Evolutionary conservation across 2,329 filamentous ascomycete species (phyloP), one percentile per base, ranked within the genome.

Genomic region (Cladophialophora psammophila): DNA sequence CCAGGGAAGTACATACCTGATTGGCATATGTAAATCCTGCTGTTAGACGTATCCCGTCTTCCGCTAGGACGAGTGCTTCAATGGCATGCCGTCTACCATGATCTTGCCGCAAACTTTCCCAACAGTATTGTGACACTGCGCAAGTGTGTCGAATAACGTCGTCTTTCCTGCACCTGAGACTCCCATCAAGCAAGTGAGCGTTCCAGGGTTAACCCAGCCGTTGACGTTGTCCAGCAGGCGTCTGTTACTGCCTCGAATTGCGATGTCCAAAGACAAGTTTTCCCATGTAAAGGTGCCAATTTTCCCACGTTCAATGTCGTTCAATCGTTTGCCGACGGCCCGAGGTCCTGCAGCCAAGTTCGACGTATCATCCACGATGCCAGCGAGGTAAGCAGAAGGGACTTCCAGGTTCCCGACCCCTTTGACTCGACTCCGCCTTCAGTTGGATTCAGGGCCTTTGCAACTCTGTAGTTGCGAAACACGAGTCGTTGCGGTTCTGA

Each of bases 401-500:
- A 32, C 10, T 15, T 56, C 55, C n/a, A 40, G 48, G 45, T 40
- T 6, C 26, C 54, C 8, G 8, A 36, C n/a, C 18, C 40, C 4
- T 35, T 40, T 20, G 76, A 75, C 0, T 71, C 75, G 0, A 69
- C 71, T 26, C 70, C 73, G 20, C 35, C 32, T n/a, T 52, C 40
- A 15, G 34, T 31, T 15, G 18, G 13, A 6, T n/a, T 32, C 6
- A 60, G 15, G 1, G 18, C 26, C 36, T 53, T 48, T n/a, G 62
- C 62, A 36, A 62, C 61, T 61, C 63, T 64, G 15, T 60, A 72
- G 10, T 75, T 72, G 0, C 82, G 84, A 75, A 91, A 93, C 9
- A 93, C 87, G 0, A 93, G 83, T 0, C 88, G 85, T 74, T 93
- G 90, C 0, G 88, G 90, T 0, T 85, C 88, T 60, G 86, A 90